These are phyloP conservation scores for Termitomyces sp. DNA, from an alignment of 768 basidiomycete species.

Conservation along the genomic window DNA sequence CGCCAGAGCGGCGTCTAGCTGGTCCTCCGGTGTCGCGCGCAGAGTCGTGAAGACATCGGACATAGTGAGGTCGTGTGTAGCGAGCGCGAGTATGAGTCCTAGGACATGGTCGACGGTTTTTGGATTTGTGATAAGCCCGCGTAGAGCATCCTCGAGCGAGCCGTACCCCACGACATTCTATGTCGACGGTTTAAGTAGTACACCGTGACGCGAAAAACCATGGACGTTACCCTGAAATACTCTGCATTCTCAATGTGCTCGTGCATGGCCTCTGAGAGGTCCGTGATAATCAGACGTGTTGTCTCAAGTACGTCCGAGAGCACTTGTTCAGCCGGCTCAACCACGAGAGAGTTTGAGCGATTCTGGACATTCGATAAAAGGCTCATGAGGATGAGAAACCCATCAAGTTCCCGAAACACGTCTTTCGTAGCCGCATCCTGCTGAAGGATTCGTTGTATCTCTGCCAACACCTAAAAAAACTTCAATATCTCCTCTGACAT, in stretches of 20 bases:
- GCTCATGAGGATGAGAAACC: conserved; percentile 74
- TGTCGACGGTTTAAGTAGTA: conserved; percentile 7
- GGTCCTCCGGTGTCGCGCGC: conserved; percentile 31
- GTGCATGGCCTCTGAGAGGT: conserved; percentile 63
- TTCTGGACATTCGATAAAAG: conserved; percentile 60
- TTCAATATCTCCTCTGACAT: not conserved
- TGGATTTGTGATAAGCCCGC: conserved; percentile 46
- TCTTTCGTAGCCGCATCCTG: conserved; percentile 68
- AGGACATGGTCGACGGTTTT: conserved; percentile 53
- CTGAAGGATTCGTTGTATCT: conserved; percentile 66
- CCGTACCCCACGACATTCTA: conserved; percentile 65
- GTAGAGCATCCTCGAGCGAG: conserved; percentile 58
- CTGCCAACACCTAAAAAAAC: conserved; percentile 50
- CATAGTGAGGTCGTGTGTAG: conserved; percentile 62
- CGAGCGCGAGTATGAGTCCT: conserved; percentile 67
- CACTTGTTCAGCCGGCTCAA: conserved; percentile 37
- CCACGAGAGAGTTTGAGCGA: conserved; percentile 27
- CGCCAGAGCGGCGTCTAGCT: conserved; percentile 39
- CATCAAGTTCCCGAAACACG: conserved; percentile 80
- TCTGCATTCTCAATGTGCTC: conserved; percentile 53
- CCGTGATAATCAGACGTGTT: conserved; percentile 59
- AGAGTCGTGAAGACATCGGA: conserved; percentile 53
- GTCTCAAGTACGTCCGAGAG: conserved; percentile 46
- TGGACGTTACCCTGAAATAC: conserved; percentile 62
- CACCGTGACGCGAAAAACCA: not conserved